A percentile compares a stretch with the other conserved stretches of the same genome.
Evolutionary conservation across 495 filamentous ascomycete species (phyloP).

Genomic region (Neurospora sp.): DNA sequence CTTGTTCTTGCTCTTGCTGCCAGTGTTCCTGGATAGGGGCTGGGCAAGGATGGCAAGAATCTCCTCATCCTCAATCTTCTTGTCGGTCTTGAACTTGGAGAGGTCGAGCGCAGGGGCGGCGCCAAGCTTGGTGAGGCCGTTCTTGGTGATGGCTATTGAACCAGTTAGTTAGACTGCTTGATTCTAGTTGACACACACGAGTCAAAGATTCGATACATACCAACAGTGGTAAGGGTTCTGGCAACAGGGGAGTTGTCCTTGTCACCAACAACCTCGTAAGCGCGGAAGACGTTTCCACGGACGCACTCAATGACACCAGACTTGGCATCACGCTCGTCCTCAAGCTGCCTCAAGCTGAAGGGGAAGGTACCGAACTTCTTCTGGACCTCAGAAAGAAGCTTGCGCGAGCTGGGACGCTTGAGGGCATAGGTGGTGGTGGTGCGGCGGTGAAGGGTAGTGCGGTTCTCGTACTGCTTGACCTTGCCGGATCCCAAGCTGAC

Average conservation of each 20-base stretch:
- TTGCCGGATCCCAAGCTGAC: constrained; percentile 86
- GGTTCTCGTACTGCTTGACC: constrained; percentile 79
- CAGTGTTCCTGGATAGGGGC: constrained; percentile 65
- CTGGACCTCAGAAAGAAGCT: constrained; percentile 82
- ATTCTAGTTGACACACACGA: constrained; percentile 1
- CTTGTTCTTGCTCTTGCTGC: constrained; percentile 88
- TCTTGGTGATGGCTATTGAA: constrained; percentile 87
- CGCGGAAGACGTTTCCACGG: constrained; percentile 76
- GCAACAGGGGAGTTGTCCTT: constrained; percentile 77
- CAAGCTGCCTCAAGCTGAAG: constrained; percentile 92
- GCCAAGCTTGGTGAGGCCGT: constrained; percentile 77
- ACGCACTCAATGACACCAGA: constrained; percentile 94
- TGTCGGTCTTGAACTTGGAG: constrained; percentile 77
- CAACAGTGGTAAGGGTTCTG: constrained; percentile 79
- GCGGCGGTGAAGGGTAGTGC: constrained; percentile 83
- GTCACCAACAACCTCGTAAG: constrained; percentile 92
- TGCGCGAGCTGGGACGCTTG: constrained; percentile 84
- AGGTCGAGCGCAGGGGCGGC: constrained; percentile 63
- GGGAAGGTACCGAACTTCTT: constrained; percentile 97
- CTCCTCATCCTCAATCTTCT: constrained; percentile 95
- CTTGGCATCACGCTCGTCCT: constrained; percentile 94
- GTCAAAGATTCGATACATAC: constrained; percentile 43
- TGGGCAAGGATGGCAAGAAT: constrained; percentile 86
- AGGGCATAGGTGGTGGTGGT: constrained; percentile 82
- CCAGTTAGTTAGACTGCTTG: constrained; percentile 8